Evolutionary conservation across 768 basidiomycete genomes (phyloP), one percentile per base, ranked within the genome.

Genomic region (Boletus subcaerulescens): DNA sequence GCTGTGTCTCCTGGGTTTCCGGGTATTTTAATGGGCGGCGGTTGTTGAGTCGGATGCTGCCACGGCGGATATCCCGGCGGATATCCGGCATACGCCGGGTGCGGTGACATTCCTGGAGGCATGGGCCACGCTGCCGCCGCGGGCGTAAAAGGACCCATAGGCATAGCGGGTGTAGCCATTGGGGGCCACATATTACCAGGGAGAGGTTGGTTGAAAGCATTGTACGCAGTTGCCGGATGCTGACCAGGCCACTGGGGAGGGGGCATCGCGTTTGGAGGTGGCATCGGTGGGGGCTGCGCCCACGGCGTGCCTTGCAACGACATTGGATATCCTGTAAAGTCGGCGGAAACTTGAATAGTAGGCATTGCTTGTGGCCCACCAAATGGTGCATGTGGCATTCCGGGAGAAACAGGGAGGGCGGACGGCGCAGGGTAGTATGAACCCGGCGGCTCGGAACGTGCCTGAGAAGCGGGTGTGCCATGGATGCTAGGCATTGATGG

Each of bases 291-390:
- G 40, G 69, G 60, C 26, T 53, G 57, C 0, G 41, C 66, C 71
- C 66, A 71, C 4, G 71, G 66, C 1, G 66, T 66, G 2, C 60
- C 59, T 5, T 63, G 60, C 18, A 66, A 42, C 8, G 65, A 43
- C 1, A 56, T 57, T 13, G 71, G 71, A 49, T 68, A 71, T 0
- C 71, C 71, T 15, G 70, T 73, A 35, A 65, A 73, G 58, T 71
- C 70, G 3, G 71, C 55, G 1, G 71, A 64, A 40, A 61, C 56
- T 0, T 64, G 56, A 45, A 56, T 13, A n/a, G 42, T 50, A 22
- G 58, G 55, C 4, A 24, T 41, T 0, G 32, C 59, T 9, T 48
- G 55, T 17, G 52, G 49, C 0, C 53, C 59, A 11, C 51, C 57
- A 43, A 56, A 66, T 4, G 54, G 12, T 43, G 47, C 26, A 4